Percentiles rank a stretch among this genome's conserved stretches.
These are phyloP conservation scores for Phanerochaete carnosa DNA, from an alignment of 768 basidiomycete genomes.

Conservation along the genomic window DNA sequence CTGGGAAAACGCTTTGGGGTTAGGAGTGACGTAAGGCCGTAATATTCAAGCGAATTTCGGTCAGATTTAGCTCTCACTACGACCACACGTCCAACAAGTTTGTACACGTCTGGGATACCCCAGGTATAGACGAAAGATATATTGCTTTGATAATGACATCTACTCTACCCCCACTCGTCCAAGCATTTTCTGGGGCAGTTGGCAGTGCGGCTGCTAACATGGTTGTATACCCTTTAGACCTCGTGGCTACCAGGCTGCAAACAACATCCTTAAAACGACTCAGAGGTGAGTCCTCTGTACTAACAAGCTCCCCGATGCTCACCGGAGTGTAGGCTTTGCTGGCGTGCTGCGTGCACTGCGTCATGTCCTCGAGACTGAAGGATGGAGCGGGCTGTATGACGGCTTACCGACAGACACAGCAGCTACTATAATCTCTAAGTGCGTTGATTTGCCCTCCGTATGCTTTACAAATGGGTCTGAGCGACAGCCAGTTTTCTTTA, in stretches of 20 bases:
- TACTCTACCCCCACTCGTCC: constrained; percentile 54
- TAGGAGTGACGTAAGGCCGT: background rate
- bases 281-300: constrained; percentile 9
- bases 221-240: constrained; percentile 55
- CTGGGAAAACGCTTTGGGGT: background rate
- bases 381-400: constrained; percentile 45
- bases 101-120: background rate
- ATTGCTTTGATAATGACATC: constrained; percentile 42
- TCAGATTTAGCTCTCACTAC: background rate
- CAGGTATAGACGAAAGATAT: background rate
- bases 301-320: background rate
- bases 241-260: constrained; percentile 50
- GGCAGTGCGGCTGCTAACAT: constrained; percentile 54
- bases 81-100: background rate
- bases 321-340: constrained; percentile 23
- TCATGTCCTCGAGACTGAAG: constrained; percentile 36
- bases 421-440: constrained; percentile 55
- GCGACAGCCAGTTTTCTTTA: constrained; percentile 48
- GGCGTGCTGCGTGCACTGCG: constrained; percentile 31
- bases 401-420: constrained; percentile 50
- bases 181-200: constrained; percentile 55
- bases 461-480: background rate
- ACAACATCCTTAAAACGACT: constrained; percentile 19
- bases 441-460: constrained; percentile 10
- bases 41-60: background rate